A percentile compares a stretch with the other conserved stretches of the same genome.
Conservation (phyloP, 2,329 filamentous ascomycete genomes). For the Colletotrichum cereale region DNA sequence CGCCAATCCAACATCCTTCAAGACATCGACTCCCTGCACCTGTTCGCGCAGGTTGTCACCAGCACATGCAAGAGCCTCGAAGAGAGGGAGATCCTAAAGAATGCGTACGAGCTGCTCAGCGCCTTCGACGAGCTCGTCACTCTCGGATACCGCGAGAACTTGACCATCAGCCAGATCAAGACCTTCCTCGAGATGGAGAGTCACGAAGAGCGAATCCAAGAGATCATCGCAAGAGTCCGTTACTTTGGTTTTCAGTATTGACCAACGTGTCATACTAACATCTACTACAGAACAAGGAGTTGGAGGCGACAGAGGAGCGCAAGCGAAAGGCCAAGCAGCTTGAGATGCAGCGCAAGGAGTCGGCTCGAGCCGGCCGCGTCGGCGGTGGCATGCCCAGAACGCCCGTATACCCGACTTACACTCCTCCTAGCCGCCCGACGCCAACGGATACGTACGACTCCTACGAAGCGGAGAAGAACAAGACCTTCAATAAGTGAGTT, state of each 20-base stretch:
- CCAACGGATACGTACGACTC: slow-evolving; percentile 88
- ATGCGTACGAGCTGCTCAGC: slow-evolving; percentile 95
- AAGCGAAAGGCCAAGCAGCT: slow-evolving; percentile 99
- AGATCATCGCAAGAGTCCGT: slow-evolving; percentile 90
- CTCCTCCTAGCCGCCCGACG: slow-evolving; percentile 79
- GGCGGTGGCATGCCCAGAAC: slow-evolving; percentile 72
- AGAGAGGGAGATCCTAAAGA: slow-evolving; percentile 93
- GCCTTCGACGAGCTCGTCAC: slow-evolving; percentile 98
- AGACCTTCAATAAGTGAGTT: slow-evolving; percentile 81
- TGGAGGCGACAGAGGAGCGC: slow-evolving; percentile 97
- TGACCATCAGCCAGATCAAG: slow-evolving; percentile 97
- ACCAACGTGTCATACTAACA: slow-evolving; percentile 41
- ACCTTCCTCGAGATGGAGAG: slow-evolving; percentile 99
- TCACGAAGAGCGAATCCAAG: slow-evolving; percentile 98
- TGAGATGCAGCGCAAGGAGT: slow-evolving; percentile 98
- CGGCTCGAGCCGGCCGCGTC: slow-evolving; percentile 79
- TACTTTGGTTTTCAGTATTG: slow-evolving; percentile 19
- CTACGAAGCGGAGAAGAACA: slow-evolving; percentile 98
- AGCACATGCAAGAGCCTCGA: slow-evolving; percentile 97
- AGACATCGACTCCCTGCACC: slow-evolving; percentile 97
- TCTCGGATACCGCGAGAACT: slow-evolving; percentile 93
- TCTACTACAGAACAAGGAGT: slow-evolving; percentile 86
- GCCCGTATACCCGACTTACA: slow-evolving; percentile 90
- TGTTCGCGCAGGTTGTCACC: slow-evolving; percentile 97
- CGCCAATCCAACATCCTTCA: slow-evolving; percentile 99